Evolutionary conservation across 768 basidiomycete genomes (phyloP), one percentile per base, ranked within the genome.

Genomic region (Auriculariales sp.): DNA sequence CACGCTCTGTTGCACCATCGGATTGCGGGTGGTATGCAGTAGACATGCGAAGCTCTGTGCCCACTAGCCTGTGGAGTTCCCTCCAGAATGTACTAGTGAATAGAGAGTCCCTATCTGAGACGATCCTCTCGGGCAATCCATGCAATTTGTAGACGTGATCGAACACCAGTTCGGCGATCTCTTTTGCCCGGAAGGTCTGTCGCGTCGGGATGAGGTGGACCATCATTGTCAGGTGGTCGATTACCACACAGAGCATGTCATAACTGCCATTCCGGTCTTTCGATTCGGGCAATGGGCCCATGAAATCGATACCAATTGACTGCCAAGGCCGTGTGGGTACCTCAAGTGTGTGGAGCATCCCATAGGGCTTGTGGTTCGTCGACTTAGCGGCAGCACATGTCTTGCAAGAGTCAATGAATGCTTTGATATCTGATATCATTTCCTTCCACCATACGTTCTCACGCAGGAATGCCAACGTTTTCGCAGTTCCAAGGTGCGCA

Each of bases 21-120:
- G 68, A 66, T 49, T 73, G 57, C 0, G 71, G 71, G 50, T 73
- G 71, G 49, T 63, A 72, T 0, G 68, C 55, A 0, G 64, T 66
- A 0, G 67, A 70, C 62, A 73, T 63, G 1, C 56, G 45, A 0
- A 68, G 56, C 12, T 65, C 58, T 0, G 58, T 56, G 0, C 64
- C 62, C 0, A 67, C 48, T 5, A 58, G 56, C 33, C 53, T 36
- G 50, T 68, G 57, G 0, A 73, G 53, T 6, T 60, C 56, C 7
- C 48, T 45, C 73, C 71, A 74, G 52, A 73, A 73, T 0, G 36
- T 48, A n/a, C 68, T 67, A 0, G 68, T 73, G 54, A 73, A 75
- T 3, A 68, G 53, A 0, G 62, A 53, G 49, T 72, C 70, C 1
- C 69, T 53, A 48, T 74, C 70, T 14, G 64, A 67, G 0, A 74